A percentile compares a stretch with the other conserved stretches of the same genome.
These are phyloP conservation scores for Spathaspora sp. DNA, from an alignment of 805 yeast species.

Conservation along the genomic window DNA sequence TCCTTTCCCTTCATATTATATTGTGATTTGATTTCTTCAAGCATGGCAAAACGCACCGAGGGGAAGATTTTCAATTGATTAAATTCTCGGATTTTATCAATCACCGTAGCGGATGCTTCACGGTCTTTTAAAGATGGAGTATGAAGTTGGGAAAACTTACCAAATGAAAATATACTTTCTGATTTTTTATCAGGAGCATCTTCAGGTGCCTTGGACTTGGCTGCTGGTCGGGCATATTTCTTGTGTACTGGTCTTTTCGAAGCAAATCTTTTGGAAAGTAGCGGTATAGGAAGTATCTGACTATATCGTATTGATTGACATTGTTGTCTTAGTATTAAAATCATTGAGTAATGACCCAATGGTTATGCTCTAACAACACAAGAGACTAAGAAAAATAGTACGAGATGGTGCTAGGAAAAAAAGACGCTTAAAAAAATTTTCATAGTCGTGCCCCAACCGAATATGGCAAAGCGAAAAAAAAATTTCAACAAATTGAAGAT, in stretches of 20 bases:
- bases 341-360: neutral
- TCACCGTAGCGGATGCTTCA: conserved; percentile 23
- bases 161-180: conserved; percentile 16
- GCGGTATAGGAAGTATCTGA: neutral
- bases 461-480: neutral
- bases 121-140: conserved; percentile 36
- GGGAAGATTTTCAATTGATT: conserved; percentile 66
- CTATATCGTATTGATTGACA: conserved; percentile 2
- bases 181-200: neutral
- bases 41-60: conserved; percentile 57
- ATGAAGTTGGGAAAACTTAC: conserved; percentile 46
- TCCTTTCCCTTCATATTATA: conserved; percentile 27
- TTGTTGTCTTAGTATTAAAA: neutral
- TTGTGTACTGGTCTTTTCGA: neutral
- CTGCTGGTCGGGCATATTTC: neutral
- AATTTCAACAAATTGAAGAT: neutral
- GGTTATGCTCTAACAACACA: neutral
- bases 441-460: neutral
- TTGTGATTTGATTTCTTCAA: conserved; percentile 45
- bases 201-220: neutral
- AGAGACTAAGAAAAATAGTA: neutral
- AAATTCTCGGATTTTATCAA: conserved; percentile 55
- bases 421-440: neutral
- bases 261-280: neutral
- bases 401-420: neutral